phyloP scores from a whole-genome alignment of 2,329 filamentous ascomycete species.

The Emergomyces africanus region DNA sequence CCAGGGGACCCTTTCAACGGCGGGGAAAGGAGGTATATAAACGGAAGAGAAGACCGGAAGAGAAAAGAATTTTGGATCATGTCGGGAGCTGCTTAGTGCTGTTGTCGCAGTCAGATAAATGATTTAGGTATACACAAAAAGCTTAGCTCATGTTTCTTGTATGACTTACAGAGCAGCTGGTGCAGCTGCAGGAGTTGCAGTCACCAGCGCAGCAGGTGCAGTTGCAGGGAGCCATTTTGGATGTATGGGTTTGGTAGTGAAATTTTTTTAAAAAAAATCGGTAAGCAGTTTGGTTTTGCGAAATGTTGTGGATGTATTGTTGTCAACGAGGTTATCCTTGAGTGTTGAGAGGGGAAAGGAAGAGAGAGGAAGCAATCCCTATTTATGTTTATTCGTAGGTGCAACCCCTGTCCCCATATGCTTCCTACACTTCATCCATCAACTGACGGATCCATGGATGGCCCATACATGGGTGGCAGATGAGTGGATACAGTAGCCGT shows the following conservation, averaged over 20 bases:
- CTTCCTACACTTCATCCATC: neutral
- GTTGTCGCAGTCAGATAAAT: neutral
- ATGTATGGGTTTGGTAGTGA: conserved; percentile 10
- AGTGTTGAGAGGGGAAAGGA: neutral
- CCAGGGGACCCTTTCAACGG: neutral
- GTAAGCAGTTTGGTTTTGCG: neutral
- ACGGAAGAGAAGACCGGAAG: neutral
- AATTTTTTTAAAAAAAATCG: conserved; percentile 7
- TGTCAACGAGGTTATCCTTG: neutral
- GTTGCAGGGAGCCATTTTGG: conserved; percentile 29
- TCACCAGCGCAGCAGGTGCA: conserved; percentile 30
- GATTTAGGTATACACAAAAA: neutral
- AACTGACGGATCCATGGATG: no score
- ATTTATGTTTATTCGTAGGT: neutral
- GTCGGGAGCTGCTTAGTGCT: conserved; percentile 9
- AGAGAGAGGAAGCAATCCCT: neutral
- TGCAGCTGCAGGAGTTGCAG: conserved; percentile 30
- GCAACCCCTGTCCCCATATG: neutral
- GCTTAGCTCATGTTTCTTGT: neutral
- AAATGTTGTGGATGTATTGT: neutral
- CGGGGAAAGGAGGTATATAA: neutral
- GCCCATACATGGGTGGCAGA: no score
- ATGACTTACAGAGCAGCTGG: conserved; percentile 24
- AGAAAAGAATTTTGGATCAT: neutral
- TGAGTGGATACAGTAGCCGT: no score